Percentiles rank a stretch among this genome's conserved stretches.
Conservation (phyloP, 2,329 filamentous ascomycete genomes). For the Curvularia spicifera region DNA sequence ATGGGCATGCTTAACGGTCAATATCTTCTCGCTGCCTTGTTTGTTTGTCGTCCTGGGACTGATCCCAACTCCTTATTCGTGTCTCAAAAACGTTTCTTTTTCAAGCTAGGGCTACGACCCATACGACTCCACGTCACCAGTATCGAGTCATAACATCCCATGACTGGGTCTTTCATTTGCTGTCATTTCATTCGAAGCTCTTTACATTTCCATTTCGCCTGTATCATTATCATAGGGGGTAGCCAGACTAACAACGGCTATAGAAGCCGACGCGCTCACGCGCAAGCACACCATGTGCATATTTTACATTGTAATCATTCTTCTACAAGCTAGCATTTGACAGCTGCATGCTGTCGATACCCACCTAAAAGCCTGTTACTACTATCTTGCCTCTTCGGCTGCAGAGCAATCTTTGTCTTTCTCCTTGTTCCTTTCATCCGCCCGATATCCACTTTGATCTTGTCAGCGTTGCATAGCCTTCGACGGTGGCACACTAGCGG, state of each 20-base stretch:
- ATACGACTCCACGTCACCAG: constrained; percentile 12
- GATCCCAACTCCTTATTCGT: neutral
- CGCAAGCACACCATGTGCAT: constrained; percentile 14
- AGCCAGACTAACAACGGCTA: constrained; percentile 13
- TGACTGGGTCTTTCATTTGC: constrained; percentile 3
- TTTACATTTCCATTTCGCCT: constrained; percentile 10
- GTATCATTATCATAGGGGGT: constrained; percentile 9
- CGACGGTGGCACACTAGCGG: neutral
- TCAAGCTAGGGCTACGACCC: constrained; percentile 7
- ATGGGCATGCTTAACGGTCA: constrained; percentile 20
- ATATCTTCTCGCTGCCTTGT: constrained; percentile 11
- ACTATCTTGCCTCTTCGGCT: constrained; percentile 5
- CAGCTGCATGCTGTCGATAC: constrained; percentile 23
- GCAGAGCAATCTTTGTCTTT: constrained; percentile 7
- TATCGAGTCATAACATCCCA: constrained; percentile 1
- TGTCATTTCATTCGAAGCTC: constrained; percentile 1
- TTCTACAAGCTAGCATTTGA: constrained; percentile 7
- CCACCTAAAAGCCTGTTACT: constrained; percentile 14
- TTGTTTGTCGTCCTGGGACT: constrained; percentile 10
- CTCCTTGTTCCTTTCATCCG: neutral
- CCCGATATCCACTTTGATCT: constrained; percentile 3
- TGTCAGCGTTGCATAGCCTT: neutral
- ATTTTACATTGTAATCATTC: constrained; percentile 22
- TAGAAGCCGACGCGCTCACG: constrained; percentile 25
- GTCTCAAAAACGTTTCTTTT: neutral